Conservation (phyloP, 148 eudicot genomes). For the Dysphania ambrosioides region DNA sequence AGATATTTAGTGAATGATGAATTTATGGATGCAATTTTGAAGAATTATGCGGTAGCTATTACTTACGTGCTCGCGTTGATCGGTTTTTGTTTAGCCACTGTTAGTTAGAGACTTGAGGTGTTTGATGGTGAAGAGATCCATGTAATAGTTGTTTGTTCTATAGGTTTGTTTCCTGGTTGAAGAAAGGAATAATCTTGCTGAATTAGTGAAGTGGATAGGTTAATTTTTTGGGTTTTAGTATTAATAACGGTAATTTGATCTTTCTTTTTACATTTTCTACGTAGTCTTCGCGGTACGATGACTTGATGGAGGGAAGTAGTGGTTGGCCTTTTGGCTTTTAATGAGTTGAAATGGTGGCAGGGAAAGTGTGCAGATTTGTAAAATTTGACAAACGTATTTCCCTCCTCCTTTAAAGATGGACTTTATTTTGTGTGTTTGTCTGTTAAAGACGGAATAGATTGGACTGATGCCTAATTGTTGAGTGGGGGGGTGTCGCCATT, state of each 20-base stretch:
- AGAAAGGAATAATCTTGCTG: not conserved
- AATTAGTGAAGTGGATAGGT: too few relatives aligned
- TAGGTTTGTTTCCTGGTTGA: not conserved
- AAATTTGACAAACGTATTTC: not conserved
- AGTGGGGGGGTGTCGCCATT: too few relatives aligned
- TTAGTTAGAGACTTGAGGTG: not conserved
- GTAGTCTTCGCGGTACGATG: too few relatives aligned
- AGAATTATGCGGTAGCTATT: not conserved
- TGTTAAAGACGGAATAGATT: too few relatives aligned
- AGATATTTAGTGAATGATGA: not conserved
- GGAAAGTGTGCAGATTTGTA: too few relatives aligned
- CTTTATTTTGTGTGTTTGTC: not conserved
- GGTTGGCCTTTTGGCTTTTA: too few relatives aligned
- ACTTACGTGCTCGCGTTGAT: not conserved
- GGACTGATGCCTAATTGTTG: too few relatives aligned
- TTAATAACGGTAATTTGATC: too few relatives aligned
- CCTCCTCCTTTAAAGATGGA: not conserved
- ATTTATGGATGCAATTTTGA: not conserved
- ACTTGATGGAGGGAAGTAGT: too few relatives aligned
- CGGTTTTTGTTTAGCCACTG: not conserved
- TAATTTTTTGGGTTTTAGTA: too few relatives aligned
- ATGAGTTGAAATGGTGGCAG: too few relatives aligned
- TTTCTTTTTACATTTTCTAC: too few relatives aligned
- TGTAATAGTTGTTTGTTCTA: not conserved
- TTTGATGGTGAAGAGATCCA: not conserved